Evolutionary conservation across 352 stramenopile species (phyloP), one percentile per base, ranked within the genome.

Genomic region (Blastocystis sp.): DNA sequence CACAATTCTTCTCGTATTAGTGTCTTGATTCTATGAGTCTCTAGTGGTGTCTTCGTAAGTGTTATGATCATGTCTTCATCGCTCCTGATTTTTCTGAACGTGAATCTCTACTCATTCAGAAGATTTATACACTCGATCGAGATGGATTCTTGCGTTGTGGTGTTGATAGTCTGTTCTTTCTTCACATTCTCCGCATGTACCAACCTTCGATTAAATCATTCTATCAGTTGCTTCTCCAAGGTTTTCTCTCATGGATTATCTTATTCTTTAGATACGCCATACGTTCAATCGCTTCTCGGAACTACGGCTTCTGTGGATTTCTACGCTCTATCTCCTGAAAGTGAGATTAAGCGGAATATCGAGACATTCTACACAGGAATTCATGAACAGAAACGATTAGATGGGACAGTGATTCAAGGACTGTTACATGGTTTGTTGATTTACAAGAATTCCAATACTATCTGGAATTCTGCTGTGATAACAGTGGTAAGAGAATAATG

Each of bases 41-140:
- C 3, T 63, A 80, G 69, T 80, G 69, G 69, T 80, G 69, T 43
- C 43, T 80, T 32, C 39, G 69, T 14, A 80, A 80, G 24, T 80
- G 69, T 42, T 80, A 80, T 52, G 69, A 80, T 42, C 69, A 80
- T 63, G 35, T 80, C 11, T 59, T 59, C 69, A 32, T 80, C 11
- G 51, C 43, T 63, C 69, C 24, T 21, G 37, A 58, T 32, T 80
- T 80, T 61, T 37, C 52, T 19, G 29, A 37, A n/a, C 39, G 32
- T 7, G 69, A 80, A 24, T 49, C 27, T 12, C 11, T 24, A n/a
- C 21, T 80, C 3, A 59, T 80, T 6, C 14, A 54, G 24, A 80
- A 80, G 51, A 59, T 80, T 14, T 43, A 49, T 39, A 80, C 46
- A 14, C 69, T 80, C 4, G 42, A 59, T 42, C 42, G 46, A 0